Conservation (phyloP, 257 asterid genomes). For the Solanum clarkiae region DNA sequence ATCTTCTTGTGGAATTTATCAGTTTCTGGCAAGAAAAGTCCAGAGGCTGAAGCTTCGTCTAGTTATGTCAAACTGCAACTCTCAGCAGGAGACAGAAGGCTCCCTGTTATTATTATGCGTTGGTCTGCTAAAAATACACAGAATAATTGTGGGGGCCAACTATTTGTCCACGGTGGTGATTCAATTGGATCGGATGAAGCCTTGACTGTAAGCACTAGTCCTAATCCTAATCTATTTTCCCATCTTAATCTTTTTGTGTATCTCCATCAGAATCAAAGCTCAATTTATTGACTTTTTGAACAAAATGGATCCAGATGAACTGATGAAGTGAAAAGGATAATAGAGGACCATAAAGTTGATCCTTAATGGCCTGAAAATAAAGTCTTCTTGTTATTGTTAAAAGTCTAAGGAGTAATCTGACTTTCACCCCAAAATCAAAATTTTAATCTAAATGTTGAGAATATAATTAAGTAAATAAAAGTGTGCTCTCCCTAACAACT, state of each 20-base stretch:
- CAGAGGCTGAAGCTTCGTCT: constrained; percentile 23
- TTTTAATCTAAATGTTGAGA: background rate
- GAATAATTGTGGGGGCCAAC: constrained; percentile 52
- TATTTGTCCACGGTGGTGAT: constrained; percentile 90
- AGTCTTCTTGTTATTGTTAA: background rate
- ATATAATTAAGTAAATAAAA: background rate
- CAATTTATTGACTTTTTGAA: background rate
- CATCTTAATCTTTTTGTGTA: background rate
- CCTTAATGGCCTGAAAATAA: background rate
- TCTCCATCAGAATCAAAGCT: background rate
- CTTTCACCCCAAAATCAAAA: background rate
- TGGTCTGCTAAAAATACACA: constrained; percentile 57
- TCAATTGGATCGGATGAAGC: constrained; percentile 94
- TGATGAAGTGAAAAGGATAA: background rate
- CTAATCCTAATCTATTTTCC: constrained; percentile 16
- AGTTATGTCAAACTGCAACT: constrained; percentile 63
- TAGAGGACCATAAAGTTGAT: background rate
- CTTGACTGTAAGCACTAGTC: constrained; percentile 53
- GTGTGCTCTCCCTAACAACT: background rate
- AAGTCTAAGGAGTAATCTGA: background rate
- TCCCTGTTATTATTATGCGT: constrained; percentile 88
- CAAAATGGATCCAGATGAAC: background rate
- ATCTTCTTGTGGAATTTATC: constrained; percentile 78
- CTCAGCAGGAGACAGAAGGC: constrained; percentile 67
- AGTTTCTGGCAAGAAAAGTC: constrained; percentile 34